Evolutionary conservation across 768 basidiomycete genomes (phyloP).

Genomic region (Tubosaeta brunneosetosa): DNA sequence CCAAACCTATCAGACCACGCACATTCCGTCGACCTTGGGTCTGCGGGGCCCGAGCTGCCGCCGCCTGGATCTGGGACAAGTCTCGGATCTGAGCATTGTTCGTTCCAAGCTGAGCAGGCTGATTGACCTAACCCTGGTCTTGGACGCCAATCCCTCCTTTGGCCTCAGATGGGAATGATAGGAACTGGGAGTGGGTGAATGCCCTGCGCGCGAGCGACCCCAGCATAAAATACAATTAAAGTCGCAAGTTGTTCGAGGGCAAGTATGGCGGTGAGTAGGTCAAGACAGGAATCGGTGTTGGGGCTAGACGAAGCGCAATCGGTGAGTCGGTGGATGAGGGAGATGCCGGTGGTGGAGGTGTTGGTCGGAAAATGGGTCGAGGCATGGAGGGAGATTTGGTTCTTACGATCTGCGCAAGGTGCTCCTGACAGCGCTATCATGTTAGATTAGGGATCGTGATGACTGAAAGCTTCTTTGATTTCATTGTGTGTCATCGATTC

Average conservation of each 20-base stretch:
- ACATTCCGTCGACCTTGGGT: too few species aligned
- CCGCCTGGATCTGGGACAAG: too few species aligned
- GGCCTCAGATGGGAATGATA: too few species aligned
- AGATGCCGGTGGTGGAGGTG: slow-evolving; percentile 11
- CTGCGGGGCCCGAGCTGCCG: too few species aligned
- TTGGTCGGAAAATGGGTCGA: slow-evolving; percentile 40
- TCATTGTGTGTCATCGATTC: not conserved
- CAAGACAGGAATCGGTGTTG: not conserved
- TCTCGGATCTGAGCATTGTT: too few species aligned
- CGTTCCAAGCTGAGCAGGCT: too few species aligned
- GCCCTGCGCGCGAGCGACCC: slow-evolving; percentile 20
- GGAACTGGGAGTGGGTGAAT: slow-evolving; percentile 24
- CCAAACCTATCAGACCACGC: too few species aligned
- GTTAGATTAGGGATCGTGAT: not conserved
- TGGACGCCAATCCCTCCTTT: too few species aligned
- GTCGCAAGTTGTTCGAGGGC: slow-evolving; percentile 21
- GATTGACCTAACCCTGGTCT: too few species aligned
- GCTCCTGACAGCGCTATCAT: not conserved
- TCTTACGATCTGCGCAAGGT: slow-evolving; percentile 18
- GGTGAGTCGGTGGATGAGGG: slow-evolving; percentile 16
- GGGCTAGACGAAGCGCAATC: slow-evolving; percentile 8
- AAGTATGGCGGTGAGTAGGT: slow-evolving; percentile 20
- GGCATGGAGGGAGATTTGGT: slow-evolving; percentile 40
- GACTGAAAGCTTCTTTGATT: too few species aligned
- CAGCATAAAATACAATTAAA: slow-evolving; percentile 21